phyloP scores from a whole-genome alignment of 2,329 filamentous ascomycete genomes.

The Mariannaea elegans region DNA sequence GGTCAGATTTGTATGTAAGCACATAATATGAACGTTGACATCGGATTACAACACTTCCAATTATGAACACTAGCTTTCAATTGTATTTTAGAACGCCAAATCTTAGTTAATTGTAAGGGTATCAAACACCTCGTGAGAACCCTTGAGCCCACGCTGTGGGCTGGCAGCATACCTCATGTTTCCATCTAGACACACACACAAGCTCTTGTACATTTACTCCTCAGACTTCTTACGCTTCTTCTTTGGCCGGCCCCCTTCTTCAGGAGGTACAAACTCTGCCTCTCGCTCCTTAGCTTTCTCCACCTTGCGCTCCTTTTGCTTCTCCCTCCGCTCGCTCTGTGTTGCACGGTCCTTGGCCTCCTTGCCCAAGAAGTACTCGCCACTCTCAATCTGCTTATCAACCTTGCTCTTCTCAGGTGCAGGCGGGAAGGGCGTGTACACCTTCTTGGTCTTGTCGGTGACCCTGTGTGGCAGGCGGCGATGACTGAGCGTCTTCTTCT shows the following conservation, averaged over 20 bases:
- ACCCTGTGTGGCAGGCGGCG: slow-evolving; percentile 84
- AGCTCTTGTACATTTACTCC: slow-evolving; percentile 37
- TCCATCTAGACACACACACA: slow-evolving; percentile 27
- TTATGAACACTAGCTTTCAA: slow-evolving; percentile 13
- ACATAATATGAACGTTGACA: background rate
- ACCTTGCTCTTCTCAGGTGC: slow-evolving; percentile 99
- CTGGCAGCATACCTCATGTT: slow-evolving; percentile 33
- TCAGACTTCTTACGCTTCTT: slow-evolving; percentile 69
- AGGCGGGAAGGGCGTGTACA: slow-evolving; percentile 96
- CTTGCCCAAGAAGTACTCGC: slow-evolving; percentile 96
- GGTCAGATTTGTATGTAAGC: background rate
- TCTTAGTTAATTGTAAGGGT: slow-evolving; percentile 33
- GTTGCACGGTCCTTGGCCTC: slow-evolving; percentile 87
- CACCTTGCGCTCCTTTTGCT: slow-evolving; percentile 86
- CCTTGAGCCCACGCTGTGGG: slow-evolving; percentile 15
- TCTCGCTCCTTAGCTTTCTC: slow-evolving; percentile 87
- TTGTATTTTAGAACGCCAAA: slow-evolving; percentile 34
- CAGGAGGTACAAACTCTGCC: slow-evolving; percentile 86
- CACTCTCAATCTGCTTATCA: slow-evolving; percentile 95
- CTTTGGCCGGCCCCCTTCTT: slow-evolving; percentile 73
- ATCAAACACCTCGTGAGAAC: slow-evolving; percentile 41
- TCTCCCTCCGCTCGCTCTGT: slow-evolving; percentile 82
- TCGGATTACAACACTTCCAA: background rate
- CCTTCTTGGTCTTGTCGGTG: slow-evolving; percentile 92
- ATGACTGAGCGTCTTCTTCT: slow-evolving; percentile 89